These are phyloP conservation scores for Cryptococcus amylolentus DNA, from an alignment of 1,284 basidiomycete species.

Conservation along the genomic window DNA sequence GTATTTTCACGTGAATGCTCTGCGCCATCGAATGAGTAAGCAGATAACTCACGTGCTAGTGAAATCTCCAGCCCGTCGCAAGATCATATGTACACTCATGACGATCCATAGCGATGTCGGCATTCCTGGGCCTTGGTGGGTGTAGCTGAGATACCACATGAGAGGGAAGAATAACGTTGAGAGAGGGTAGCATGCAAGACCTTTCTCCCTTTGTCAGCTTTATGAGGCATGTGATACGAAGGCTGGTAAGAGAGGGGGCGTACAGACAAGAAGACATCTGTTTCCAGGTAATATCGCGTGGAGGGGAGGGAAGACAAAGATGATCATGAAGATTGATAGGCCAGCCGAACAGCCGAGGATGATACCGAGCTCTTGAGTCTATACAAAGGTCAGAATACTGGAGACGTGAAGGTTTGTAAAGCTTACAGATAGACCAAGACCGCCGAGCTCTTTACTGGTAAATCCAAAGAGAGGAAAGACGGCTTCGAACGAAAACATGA, in stretches of 20 bases:
- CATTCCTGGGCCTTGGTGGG: slow-evolving; percentile 2
- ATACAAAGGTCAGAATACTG: background rate
- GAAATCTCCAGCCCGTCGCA: slow-evolving; percentile 37
- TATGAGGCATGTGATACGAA: background rate
- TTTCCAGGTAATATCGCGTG: slow-evolving; percentile 27
- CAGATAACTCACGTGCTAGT: slow-evolving; percentile 33
- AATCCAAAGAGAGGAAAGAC: slow-evolving; percentile 40
- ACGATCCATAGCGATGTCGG: slow-evolving; percentile 12
- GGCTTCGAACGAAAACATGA: slow-evolving; percentile 39
- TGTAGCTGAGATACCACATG: slow-evolving; percentile 26
- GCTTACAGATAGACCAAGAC: slow-evolving; percentile 33
- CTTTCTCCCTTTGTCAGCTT: slow-evolving; percentile 8
- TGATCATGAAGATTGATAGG: slow-evolving; percentile 37
- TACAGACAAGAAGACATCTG: slow-evolving; percentile 22
- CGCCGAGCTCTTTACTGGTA: slow-evolving; percentile 33
- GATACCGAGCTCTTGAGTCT: slow-evolving; percentile 36
- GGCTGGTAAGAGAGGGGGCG: no score
- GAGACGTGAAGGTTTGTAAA: background rate
- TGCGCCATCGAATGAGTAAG: no score
- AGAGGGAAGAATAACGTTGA: slow-evolving; percentile 33
- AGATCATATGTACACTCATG: slow-evolving; percentile 31
- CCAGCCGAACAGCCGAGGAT: slow-evolving; percentile 32
- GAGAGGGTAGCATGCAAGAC: slow-evolving; percentile 28
- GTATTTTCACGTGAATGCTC: background rate
- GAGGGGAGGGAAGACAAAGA: slow-evolving; percentile 32